Conservation (phyloP, 2,329 filamentous ascomycete genomes). For the Cladosporium sp. region DNA sequence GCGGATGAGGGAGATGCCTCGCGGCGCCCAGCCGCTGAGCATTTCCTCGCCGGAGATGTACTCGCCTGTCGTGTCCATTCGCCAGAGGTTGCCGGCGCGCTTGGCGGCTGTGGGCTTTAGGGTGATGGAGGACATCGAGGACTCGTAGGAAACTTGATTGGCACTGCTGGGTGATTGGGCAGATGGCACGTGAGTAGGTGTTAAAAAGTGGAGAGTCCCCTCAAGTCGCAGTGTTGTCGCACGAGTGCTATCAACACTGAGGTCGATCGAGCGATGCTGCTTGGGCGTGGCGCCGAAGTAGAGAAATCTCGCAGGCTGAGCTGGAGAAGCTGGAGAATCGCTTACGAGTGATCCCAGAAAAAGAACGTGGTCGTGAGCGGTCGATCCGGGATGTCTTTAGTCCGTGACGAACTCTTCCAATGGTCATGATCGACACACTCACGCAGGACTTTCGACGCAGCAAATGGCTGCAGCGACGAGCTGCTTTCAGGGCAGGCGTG, state of each 20-base stretch:
- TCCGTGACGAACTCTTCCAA: neutral
- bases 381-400: conserved; percentile 8
- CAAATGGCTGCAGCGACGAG: too few species aligned
- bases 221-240: neutral
- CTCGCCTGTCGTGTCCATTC: conserved; percentile 89
- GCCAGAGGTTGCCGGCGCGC: conserved; percentile 86
- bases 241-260: neutral
- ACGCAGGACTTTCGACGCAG: too few species aligned
- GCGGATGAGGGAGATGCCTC: conserved; percentile 82
- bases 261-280: neutral
- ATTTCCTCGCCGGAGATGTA: conserved; percentile 95
- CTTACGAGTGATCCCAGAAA: conserved; percentile 5
- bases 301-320: too few species aligned
- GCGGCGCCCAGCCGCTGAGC: conserved; percentile 75
- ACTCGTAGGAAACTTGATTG: conserved; percentile 6
- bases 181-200: neutral
- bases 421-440: too few species aligned
- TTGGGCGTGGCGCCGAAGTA: neutral
- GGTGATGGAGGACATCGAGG: conserved; percentile 53
- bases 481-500: too few species aligned
- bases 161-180: neutral
- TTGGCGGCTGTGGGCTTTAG: conserved; percentile 88
- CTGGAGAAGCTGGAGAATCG: neutral
- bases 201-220: neutral
- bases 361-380: conserved; percentile 1